phyloP scores from a whole-genome alignment of 352 stramenopile species.

The Phytophthora pseudosyringae region DNA sequence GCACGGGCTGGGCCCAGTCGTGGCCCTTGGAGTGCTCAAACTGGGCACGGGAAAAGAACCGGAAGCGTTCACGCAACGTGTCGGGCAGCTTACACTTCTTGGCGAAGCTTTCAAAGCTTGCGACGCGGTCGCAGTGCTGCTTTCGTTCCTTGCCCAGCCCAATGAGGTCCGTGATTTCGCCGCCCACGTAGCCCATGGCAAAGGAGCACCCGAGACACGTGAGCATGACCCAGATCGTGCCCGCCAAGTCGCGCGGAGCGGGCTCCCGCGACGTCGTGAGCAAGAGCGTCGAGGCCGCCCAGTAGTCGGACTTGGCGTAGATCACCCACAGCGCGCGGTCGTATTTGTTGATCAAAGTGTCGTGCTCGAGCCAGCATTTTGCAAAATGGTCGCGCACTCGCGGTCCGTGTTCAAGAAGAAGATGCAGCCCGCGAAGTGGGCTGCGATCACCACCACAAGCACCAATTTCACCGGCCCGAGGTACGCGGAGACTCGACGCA shows the following conservation, averaged over 20 bases:
- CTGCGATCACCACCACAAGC: slow-evolving; percentile 62
- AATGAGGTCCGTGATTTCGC: slow-evolving; percentile 77
- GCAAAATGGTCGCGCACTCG: slow-evolving; percentile 48
- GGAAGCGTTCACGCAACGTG: slow-evolving; percentile 55
- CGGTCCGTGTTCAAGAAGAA: slow-evolving; percentile 78
- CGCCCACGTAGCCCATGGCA: slow-evolving; percentile 77
- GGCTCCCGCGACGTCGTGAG: slow-evolving; percentile 68
- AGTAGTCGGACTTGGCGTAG: slow-evolving; percentile 78
- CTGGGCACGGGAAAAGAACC: slow-evolving; percentile 68
- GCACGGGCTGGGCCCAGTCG: slow-evolving; percentile 57
- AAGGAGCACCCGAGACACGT: slow-evolving; percentile 74
- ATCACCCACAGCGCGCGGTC: slow-evolving; percentile 52
- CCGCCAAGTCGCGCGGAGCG: slow-evolving; percentile 46
- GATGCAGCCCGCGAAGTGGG: slow-evolving; percentile 66
- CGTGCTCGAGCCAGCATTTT: slow-evolving; percentile 66
- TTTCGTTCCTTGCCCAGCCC: slow-evolving; percentile 82
- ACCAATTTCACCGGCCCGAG: slow-evolving; percentile 71
- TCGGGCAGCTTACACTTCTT: slow-evolving; percentile 60
- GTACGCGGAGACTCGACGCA: slow-evolving; percentile 72
- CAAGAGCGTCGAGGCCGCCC: slow-evolving; percentile 69
- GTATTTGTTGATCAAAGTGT: slow-evolving; percentile 70
- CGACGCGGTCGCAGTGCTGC: slow-evolving; percentile 60
- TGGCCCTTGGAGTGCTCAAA: slow-evolving; percentile 59
- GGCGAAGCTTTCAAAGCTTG: slow-evolving; percentile 80
- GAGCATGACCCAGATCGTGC: slow-evolving; percentile 63